These are phyloP conservation scores for Filosporella fistucella DNA, from an alignment of 495 filamentous ascomycete genomes.

Conservation along the genomic window DNA sequence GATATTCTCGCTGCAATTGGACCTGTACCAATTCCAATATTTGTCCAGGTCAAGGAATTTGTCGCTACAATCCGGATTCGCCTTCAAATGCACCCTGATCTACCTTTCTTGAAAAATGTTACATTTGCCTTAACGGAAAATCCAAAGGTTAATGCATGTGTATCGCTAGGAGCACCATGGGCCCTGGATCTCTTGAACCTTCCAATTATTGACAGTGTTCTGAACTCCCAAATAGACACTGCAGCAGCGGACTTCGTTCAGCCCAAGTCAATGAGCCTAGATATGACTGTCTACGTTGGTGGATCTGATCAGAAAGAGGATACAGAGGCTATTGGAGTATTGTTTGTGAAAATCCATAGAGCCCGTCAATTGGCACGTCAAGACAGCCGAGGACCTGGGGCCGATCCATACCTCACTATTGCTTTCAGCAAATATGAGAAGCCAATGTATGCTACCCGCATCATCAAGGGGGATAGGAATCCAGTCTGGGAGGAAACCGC, in stretches of 20 bases:
- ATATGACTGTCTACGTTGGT: constrained; percentile 11
- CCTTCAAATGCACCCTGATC: constrained; percentile 11
- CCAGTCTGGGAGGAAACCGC: constrained; percentile 12
- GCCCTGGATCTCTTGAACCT: constrained; percentile 9
- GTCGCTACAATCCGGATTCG: constrained; percentile 6
- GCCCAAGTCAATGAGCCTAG: constrained; percentile 11
- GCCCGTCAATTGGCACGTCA: constrained; percentile 5
- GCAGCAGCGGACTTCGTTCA: constrained; percentile 10
- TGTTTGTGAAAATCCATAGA: constrained; percentile 10
- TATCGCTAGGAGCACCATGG: constrained; percentile 9
- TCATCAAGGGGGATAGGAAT: constrained; percentile 11
- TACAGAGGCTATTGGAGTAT: constrained; percentile 10
- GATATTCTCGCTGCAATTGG: constrained; percentile 7
- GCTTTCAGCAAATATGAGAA: constrained; percentile 10
- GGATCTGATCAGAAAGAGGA: constrained; percentile 8
- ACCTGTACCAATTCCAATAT: constrained; percentile 6
- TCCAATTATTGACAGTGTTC: constrained; percentile 7
- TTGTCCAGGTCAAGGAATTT: constrained; percentile 11
- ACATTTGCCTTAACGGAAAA: constrained; percentile 11
- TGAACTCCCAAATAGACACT: constrained; percentile 5
- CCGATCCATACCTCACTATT: constrained; percentile 10
- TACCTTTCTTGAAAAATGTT: constrained; percentile 9
- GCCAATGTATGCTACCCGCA: constrained; percentile 11
- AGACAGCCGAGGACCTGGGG: constrained; percentile 4
- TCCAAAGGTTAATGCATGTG: constrained; percentile 7